These are phyloP conservation scores for Cardamine occulta DNA, from an alignment of 345 rosid species.

Conservation along the genomic window DNA sequence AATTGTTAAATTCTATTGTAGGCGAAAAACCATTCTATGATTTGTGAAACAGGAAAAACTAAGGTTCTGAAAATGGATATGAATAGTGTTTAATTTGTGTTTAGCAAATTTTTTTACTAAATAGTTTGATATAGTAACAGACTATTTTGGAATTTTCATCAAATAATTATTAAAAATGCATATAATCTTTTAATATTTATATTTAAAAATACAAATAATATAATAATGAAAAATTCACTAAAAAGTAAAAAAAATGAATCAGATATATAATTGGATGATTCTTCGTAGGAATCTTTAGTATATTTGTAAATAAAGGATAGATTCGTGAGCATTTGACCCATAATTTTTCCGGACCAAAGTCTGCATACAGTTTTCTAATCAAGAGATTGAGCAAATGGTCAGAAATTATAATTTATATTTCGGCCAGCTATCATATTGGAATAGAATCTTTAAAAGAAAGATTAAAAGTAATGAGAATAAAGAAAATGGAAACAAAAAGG, in stretches of 20 bases:
- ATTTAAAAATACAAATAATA: no score
- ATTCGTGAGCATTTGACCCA: background rate
- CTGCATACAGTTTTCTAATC: background rate
- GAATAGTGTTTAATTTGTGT: no score
- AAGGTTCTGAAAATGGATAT: no score
- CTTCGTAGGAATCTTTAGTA: background rate
- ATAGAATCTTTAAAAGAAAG: conserved; percentile 36
- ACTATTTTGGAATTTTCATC: no score
- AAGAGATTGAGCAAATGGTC: conserved; percentile 17
- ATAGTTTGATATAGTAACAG: no score
- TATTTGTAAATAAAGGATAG: background rate
- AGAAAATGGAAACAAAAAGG: conserved; percentile 40
- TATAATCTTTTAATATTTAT: no score
- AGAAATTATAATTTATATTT: conserved; percentile 6
- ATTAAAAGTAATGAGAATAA: conserved; percentile 27
- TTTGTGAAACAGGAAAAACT: no score
- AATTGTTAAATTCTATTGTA: no score
- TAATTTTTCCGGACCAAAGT: background rate
- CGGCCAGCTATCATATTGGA: conserved; percentile 13
- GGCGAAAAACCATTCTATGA: no score
- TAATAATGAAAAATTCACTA: background rate
- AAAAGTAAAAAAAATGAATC: background rate
- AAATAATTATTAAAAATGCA: no score
- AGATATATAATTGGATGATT: background rate
- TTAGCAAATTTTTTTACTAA: no score